Base-by-base conservation (phyloP, 2,329 filamentous ascomycete species). In the Eurotiales sp. region DNA sequence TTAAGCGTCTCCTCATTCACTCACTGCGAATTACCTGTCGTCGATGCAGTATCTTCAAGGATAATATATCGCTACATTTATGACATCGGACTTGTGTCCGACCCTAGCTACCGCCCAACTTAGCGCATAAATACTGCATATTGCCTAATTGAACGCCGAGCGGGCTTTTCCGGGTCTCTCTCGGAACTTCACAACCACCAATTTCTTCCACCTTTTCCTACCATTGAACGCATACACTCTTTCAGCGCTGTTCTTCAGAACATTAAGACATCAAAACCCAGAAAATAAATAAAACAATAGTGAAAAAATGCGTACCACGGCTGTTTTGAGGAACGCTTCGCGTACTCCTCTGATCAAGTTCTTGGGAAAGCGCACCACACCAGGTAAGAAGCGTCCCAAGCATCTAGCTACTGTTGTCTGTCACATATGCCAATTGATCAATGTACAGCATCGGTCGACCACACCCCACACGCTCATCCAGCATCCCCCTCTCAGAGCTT, bases 391-490 rank as follows among this genome's bases (percentile, higher is more conserved):
- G 37, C 46, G n/a, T 17, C 30, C 36, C 57, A 52, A 22, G 41
- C 17, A 27, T 42, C 12, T 29, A 23, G 17, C 42, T 7, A 27
- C 34, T 7, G 12, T 15, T 15, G 3, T 43, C 10, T 17, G 8
- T 17, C 30, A 14, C 43, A 46, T 37, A 23, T 45, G 37, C 51
- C 29, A 42, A 50, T n/a, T 41, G 21, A n/a, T n/a, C n/a, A n/a
- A n/a, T n/a, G n/a, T n/a, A n/a, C 27, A 74, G 72, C 72, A 51
- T 65, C 70, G 25, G 58, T 75, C 49, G 72, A 76, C 58, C 80
- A 83, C 75, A 74, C 79, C 54, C 81, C 80, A 57, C 74, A 80
- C 56, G 72, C 73, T 55, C 82, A 82, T 69, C 82, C 80, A 45
- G 81, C 77, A 54, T 80, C 79, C 52, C 81, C 79, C 55, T 72